Conservation (phyloP, 768 basidiomycete species). For the Rhodotorula graminis region DNA sequence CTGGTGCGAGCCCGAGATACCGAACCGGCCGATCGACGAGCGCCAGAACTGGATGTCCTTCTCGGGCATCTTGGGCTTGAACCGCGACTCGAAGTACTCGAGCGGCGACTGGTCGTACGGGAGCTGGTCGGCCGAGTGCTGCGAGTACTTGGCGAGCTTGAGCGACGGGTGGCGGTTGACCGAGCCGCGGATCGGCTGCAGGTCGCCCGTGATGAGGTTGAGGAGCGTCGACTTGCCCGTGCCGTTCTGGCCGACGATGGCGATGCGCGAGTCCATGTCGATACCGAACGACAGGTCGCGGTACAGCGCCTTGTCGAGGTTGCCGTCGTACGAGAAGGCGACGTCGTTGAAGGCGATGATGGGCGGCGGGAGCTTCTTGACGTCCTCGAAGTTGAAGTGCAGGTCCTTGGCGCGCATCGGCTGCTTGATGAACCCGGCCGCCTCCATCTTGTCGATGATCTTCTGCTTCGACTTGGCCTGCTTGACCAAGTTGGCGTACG, state of each 20-base stretch:
- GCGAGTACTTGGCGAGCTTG: slow-evolving; percentile 94
- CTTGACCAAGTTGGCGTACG: slow-evolving; percentile 96
- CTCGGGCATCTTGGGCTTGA: slow-evolving; percentile 79
- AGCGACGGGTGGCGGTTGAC: slow-evolving; percentile 80
- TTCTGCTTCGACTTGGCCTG: slow-evolving; percentile 99
- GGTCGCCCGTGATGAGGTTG: slow-evolving; percentile 75
- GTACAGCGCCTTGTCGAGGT: slow-evolving; percentile 82
- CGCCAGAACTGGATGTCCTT: slow-evolving; percentile 94
- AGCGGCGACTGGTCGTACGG: slow-evolving; percentile 86
- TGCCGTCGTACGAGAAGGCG: slow-evolving; percentile 91
- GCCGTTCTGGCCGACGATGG: slow-evolving; percentile 94
- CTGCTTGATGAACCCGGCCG: slow-evolving; percentile 91
- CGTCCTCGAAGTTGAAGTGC: slow-evolving; percentile 93
- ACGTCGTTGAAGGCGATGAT: slow-evolving; percentile 94
- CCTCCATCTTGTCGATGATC: slow-evolving; percentile 99
- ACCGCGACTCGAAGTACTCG: slow-evolving; percentile 85
- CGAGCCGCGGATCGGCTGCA: slow-evolving; percentile 78
- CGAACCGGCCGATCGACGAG: slow-evolving; percentile 89
- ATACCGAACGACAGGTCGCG: slow-evolving; percentile 90
- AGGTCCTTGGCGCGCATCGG: slow-evolving; percentile 68
- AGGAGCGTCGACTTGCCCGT: slow-evolving; percentile 89
- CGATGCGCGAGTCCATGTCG: slow-evolving; percentile 92
- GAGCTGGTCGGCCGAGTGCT: slow-evolving; percentile 96
- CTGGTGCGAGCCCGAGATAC: slow-evolving; percentile 88
- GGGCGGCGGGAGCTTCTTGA: slow-evolving; percentile 86